These are phyloP conservation scores for Ploettnerulaceae sp. DNA, from an alignment of 2,329 filamentous ascomycete species.

Conservation along the genomic window DNA sequence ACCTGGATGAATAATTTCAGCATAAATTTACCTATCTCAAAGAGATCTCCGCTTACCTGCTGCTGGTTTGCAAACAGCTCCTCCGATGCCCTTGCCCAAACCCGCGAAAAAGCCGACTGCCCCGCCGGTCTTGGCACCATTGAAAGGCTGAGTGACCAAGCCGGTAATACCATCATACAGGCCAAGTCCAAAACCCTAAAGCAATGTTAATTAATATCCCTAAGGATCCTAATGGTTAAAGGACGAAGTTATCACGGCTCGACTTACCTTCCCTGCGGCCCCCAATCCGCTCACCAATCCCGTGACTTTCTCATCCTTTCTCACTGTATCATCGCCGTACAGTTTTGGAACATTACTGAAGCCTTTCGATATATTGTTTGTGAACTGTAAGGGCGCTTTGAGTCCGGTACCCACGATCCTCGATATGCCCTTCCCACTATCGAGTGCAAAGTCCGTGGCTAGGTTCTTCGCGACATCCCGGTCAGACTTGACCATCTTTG, in stretches of 20 bases:
- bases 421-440: conserved; percentile 21
- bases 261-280: conserved; percentile 40
- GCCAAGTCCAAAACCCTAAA: conserved; percentile 54
- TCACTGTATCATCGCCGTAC: conserved; percentile 60
- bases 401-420: conserved; percentile 23
- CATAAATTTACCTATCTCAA: too few species aligned
- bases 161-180: conserved; percentile 61
- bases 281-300: conserved; percentile 19
- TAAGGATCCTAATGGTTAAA: conserved; percentile 77
- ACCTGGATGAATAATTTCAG: conserved; percentile 35
- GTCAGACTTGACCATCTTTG: conserved; percentile 15
- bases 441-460: conserved; percentile 15
- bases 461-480: conserved; percentile 11
- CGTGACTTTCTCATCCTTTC: conserved; percentile 16
- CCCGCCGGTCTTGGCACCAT: conserved; percentile 49
- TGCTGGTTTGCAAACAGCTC: conserved; percentile 59
- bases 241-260: conserved; percentile 61
- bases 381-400: conserved; percentile 38
- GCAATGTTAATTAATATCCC: conserved; percentile 57
- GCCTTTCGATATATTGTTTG: conserved; percentile 58
- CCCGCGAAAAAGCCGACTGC: conserved; percentile 46
- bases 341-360: conserved; percentile 65
- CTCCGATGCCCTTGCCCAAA: conserved; percentile 56
- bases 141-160: conserved; percentile 52
- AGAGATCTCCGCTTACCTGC: conserved; percentile 31